Evolutionary conservation across 2,329 filamentous ascomycete species (phyloP).

Genomic region (Rutstroemia sp.): DNA sequence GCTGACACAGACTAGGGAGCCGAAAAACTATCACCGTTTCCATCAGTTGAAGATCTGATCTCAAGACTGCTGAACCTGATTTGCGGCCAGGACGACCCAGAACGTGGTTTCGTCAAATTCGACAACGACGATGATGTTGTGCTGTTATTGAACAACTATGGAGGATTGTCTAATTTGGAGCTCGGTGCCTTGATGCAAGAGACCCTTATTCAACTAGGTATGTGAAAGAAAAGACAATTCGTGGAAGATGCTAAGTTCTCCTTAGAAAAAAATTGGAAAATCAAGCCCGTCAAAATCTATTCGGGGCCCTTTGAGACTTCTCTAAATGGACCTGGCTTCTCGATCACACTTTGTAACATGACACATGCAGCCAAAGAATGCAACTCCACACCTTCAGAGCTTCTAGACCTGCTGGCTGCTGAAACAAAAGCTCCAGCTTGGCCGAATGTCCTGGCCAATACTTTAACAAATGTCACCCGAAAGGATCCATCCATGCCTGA

Average conservation of each 20-base stretch:
- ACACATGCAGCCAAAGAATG: constrained; percentile 29
- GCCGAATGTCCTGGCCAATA: constrained; percentile 24
- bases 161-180: constrained; percentile 50
- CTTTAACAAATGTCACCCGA: constrained; percentile 14
- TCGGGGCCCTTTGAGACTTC: constrained; percentile 44
- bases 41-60: background rate
- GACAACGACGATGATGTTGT: constrained; percentile 38
- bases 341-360: constrained; percentile 46
- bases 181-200: constrained; percentile 43
- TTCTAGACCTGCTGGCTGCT: constrained; percentile 35
- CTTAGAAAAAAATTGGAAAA: constrained; percentile 15
- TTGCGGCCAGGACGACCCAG: constrained; percentile 40
- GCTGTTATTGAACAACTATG: constrained; percentile 52
- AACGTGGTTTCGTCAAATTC: constrained; percentile 42
- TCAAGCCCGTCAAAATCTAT: constrained; percentile 40
- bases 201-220: constrained; percentile 31
- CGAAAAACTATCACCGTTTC: background rate
- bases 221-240: background rate
- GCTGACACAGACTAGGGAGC: background rate
- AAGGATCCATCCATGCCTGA: background rate
- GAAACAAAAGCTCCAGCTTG: constrained; percentile 39
- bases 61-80: background rate
- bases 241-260: too few species aligned
- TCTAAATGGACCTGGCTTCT: constrained; percentile 48
- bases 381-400: constrained; percentile 3